Conservation (phyloP, 768 basidiomycete genomes). For the Paxillus rubicundulus region DNA sequence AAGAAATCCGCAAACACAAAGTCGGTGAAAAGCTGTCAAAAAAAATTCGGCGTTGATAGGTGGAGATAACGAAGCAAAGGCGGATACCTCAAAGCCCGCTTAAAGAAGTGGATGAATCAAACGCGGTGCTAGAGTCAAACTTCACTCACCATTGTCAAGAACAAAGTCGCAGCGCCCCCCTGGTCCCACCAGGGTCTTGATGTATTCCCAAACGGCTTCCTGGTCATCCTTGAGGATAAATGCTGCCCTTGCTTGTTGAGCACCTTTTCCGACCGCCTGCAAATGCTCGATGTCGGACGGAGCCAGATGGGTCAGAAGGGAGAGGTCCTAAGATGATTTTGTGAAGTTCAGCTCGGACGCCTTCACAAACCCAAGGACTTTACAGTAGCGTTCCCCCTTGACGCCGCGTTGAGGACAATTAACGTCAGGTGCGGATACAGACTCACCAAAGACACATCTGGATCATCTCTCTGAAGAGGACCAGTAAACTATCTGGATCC, state of each 20-base stretch:
- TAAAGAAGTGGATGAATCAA: constrained; percentile 2
- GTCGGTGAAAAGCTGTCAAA: constrained; percentile 80
- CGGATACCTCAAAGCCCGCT: constrained; percentile 92
- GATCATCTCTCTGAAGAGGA: constrained; percentile 80
- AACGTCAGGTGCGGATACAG: background rate
- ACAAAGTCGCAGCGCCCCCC: constrained; percentile 71
- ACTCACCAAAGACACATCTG: constrained; percentile 81
- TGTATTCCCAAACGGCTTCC: constrained; percentile 65
- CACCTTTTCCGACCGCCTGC: constrained; percentile 80
- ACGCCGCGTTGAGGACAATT: background rate
- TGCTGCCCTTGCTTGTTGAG: constrained; percentile 69
- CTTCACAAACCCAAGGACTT: constrained; percentile 11
- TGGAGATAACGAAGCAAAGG: background rate
- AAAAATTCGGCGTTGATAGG: background rate
- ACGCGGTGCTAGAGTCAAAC: background rate
- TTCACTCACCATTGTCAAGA: constrained; percentile 76
- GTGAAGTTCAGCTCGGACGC: background rate
- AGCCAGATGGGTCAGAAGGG: constrained; percentile 82
- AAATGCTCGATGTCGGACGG: constrained; percentile 79
- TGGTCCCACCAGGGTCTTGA: constrained; percentile 50
- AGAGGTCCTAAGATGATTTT: constrained; percentile 67
- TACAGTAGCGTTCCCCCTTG: constrained; percentile 93
- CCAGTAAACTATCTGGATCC: constrained; percentile 52
- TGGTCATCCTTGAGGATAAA: constrained; percentile 88
- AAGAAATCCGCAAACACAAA: constrained; percentile 92